A percentile compares a stretch with the other conserved stretches of the same genome.
Conservation (phyloP, 179 eudicot species). For the Monotropa hypopitys region DNA sequence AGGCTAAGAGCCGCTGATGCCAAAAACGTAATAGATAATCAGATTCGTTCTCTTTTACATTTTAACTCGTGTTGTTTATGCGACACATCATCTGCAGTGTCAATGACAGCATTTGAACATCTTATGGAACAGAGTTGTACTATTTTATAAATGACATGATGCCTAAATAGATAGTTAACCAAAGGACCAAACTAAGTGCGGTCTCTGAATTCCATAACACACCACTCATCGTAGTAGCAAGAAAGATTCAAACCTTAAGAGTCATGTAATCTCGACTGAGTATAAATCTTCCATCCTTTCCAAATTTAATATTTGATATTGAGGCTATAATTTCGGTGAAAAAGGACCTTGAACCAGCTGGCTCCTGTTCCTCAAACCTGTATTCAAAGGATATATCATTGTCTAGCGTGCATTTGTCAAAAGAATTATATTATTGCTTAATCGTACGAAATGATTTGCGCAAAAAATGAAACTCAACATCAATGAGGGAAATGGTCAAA, state of each 20-base stretch:
- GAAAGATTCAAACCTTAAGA: conserved; percentile 37
- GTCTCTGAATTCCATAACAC: background rate
- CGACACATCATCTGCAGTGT: background rate
- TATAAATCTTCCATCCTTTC: conserved; percentile 54
- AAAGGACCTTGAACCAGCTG: conserved; percentile 65
- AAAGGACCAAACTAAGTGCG: background rate
- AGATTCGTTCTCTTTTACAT: too few species aligned
- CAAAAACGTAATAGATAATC: too few species aligned
- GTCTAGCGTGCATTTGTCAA: background rate
- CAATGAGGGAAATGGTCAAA: background rate
- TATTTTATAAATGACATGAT: background rate
- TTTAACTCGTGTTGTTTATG: background rate
- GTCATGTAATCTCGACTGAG: conserved; percentile 81
- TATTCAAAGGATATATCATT: conserved; percentile 7
- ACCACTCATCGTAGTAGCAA: background rate
- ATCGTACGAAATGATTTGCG: background rate
- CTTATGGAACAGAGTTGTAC: background rate
- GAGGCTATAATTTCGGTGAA: conserved; percentile 73
- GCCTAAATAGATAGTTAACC: background rate
- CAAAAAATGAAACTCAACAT: background rate
- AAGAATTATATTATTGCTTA: background rate
- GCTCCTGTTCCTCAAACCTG: conserved; percentile 65
- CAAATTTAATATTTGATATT: conserved; percentile 64
- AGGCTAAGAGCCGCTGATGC: too few species aligned
- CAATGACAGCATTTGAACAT: background rate